phyloP scores from a whole-genome alignment of 1,139 yeast species.

The Sporopachydermia cereana region DNA sequence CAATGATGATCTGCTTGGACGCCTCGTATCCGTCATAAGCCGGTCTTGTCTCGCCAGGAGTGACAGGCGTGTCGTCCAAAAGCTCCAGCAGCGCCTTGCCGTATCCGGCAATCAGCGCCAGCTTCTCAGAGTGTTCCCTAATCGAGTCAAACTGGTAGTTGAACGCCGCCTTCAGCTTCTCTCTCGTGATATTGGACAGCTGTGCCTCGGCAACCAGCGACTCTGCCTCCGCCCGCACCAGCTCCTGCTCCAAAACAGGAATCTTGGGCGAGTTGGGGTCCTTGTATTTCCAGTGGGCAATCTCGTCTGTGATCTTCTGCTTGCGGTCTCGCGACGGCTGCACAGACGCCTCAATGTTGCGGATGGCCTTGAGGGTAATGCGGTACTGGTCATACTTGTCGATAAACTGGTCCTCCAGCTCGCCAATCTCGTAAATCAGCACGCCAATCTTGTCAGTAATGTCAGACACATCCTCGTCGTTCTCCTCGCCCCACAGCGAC shows the following conservation, averaged over 20 bases:
- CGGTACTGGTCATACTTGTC: conserved; percentile 98
- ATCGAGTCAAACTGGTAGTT: conserved; percentile 94
- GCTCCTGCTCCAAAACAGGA: conserved; percentile 90
- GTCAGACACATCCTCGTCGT: conserved; percentile 94
- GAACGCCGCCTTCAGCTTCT: conserved; percentile 94
- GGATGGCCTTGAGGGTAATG: conserved; percentile 84
- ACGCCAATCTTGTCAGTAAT: conserved; percentile 97
- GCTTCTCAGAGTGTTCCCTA: conserved; percentile 93
- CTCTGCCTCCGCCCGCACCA: conserved; percentile 98
- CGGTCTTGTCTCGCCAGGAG: conserved; percentile 98
- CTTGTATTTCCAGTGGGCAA: conserved; percentile 94
- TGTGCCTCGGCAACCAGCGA: conserved; percentile 98
- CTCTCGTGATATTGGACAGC: conserved; percentile 94
- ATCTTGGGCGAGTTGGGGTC: conserved; percentile 97
- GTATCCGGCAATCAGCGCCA: conserved; percentile 94
- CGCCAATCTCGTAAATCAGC: conserved; percentile 90
- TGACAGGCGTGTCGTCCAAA: conserved; percentile 91
- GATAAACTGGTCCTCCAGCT: conserved; percentile 93
- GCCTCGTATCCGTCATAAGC: conserved; percentile 98
- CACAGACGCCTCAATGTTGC: conserved; percentile 94
- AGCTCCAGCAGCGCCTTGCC: conserved; percentile 95
- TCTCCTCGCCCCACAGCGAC: conserved; percentile 95
- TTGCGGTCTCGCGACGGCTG: conserved; percentile 98
- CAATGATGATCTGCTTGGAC: conserved; percentile 93
- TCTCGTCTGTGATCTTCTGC: conserved; percentile 94